Base-by-base conservation (phyloP, 2,329 filamentous ascomycete genomes). In the Exophiala alcalophila region DNA sequence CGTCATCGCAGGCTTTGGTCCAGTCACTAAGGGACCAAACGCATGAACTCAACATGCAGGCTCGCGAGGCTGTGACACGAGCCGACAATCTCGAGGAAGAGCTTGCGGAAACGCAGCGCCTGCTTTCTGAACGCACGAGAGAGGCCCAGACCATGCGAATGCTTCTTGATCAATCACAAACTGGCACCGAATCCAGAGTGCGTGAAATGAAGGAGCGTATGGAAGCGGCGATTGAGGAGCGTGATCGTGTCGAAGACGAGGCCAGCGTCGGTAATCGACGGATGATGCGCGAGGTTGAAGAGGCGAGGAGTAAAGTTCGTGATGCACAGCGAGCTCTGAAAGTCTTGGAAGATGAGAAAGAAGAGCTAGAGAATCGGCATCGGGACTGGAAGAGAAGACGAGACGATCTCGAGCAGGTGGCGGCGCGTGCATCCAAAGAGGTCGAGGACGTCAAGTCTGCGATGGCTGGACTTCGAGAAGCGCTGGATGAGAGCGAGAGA, bases 101-200 rank as follows among this genome's bases (percentile, higher is more conserved):
- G 63, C 74, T 97, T 1, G 80, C 81, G 1, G 92, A 98, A 64
- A 84, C 89, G 3, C 89, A 94, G 61, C 80, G 87, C 44, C 77
- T 96, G 48, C 76, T 98, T 2, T 81, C 79, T 38, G 92, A 98
- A 65, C 82, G 92, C 18, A 91, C 87, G 3, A 80, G 92, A 29
- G 92, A 98, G 66, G 86, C 82, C 18, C 91, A 97, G 68, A 96
- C 88, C 1, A 97, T 98, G 90, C 81, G 92, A 23, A 76, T 89
- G 34, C 74, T 97, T 47, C 71, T 98, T 9, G 83, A 83, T 11
- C 91, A 97, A 53, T 86, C 90, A 6, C 88, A 97, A 62, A 80
- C 84, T 47, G 77, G 86, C 7, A 82, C 90, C 1, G 90, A 97
- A 53, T 72, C 73, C 47, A 86, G 88, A 59, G 78, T 94, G 12